Evolutionary conservation across 495 filamentous ascomycete genomes (phyloP).

Genomic region (Alectoria sarmentosa): DNA sequence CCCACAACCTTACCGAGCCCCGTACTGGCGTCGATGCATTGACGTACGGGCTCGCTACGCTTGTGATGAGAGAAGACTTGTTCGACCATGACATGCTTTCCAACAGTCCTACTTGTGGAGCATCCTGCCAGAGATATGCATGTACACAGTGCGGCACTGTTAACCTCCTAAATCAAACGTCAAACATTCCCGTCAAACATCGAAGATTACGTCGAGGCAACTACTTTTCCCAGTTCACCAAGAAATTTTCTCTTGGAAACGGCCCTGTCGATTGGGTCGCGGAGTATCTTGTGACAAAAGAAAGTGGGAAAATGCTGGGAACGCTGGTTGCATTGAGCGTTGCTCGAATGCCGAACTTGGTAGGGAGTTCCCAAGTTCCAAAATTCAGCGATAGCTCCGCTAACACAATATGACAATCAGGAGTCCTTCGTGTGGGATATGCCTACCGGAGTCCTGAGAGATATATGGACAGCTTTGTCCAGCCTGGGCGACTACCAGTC

Average conservation of each 20-base stretch:
- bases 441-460: conserved; percentile 82
- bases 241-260: conserved; percentile 87
- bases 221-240: conserved; percentile 76
- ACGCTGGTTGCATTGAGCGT: conserved; percentile 83
- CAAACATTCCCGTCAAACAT: conserved; percentile 17
- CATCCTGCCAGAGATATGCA: conserved; percentile 13
- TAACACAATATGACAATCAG: conserved; percentile 5
- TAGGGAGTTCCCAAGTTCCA: neutral
- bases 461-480: conserved; percentile 78
- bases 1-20: conserved; percentile 52
- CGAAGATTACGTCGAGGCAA: conserved; percentile 52
- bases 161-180: conserved; percentile 24
- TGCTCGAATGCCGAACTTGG: conserved; percentile 74
- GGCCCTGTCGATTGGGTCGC: conserved; percentile 76
- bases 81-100: conserved; percentile 41
- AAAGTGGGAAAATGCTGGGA: conserved; percentile 88
- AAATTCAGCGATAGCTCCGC: neutral
- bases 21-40: conserved; percentile 80
- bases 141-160: conserved; percentile 36
- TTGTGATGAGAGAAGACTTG: conserved; percentile 72
- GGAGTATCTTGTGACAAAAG: conserved; percentile 83
- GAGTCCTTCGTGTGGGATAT: conserved; percentile 96
- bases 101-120: conserved; percentile 9
- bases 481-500: conserved; percentile 60
- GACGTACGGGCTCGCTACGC: conserved; percentile 80